These are phyloP conservation scores for Bonnemaisonia californica DNA, from an alignment of 31 red algal genomes.

Conservation along the genomic window DNA sequence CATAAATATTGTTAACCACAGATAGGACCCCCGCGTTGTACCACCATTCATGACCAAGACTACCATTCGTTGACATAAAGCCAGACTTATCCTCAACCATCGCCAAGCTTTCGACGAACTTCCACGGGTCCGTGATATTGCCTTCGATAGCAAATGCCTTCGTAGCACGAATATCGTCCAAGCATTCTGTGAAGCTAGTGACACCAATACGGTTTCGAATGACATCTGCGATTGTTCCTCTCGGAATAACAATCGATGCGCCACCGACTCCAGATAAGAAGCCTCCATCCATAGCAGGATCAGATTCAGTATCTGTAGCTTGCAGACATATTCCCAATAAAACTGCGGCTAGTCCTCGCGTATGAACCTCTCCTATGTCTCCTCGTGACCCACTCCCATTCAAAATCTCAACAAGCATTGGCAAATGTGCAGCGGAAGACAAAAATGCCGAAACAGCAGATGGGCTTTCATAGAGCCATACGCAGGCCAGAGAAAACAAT, in stretches of 20 bases:
- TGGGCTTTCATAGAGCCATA: constrained; percentile 75
- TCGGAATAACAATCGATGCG: constrained; percentile 39
- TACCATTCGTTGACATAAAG: constrained; percentile 22
- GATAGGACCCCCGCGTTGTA: constrained; percentile 43
- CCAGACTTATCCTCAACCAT: constrained; percentile 32
- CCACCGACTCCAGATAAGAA: constrained; percentile 50
- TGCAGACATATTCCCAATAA: constrained; percentile 75
- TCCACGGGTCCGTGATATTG: constrained; percentile 15
- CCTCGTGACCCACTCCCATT: constrained; percentile 41
- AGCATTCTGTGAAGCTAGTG: constrained; percentile 67
- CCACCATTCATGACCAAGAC: constrained; percentile 76
- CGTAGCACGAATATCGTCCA: constrained; percentile 86
- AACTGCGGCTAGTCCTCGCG: constrained; percentile 80
- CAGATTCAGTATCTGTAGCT: constrained; percentile 19
- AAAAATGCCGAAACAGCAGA: constrained; percentile 72
- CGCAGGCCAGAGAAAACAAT: constrained; percentile 67
- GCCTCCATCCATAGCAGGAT: constrained; percentile 14
- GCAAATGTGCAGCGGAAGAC: constrained; percentile 80
- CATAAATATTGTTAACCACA: constrained; percentile 71
- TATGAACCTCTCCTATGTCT: constrained; percentile 71
- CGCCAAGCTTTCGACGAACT: constrained; percentile 37
- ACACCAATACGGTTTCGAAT: constrained; percentile 86
- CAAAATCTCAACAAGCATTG: constrained; percentile 80
- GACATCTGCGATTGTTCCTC: constrained; percentile 66
- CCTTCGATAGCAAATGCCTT: constrained; percentile 53